phyloP scores from a whole-genome alignment of 148 eudicot genomes.

The Suaeda aralocaspica region DNA sequence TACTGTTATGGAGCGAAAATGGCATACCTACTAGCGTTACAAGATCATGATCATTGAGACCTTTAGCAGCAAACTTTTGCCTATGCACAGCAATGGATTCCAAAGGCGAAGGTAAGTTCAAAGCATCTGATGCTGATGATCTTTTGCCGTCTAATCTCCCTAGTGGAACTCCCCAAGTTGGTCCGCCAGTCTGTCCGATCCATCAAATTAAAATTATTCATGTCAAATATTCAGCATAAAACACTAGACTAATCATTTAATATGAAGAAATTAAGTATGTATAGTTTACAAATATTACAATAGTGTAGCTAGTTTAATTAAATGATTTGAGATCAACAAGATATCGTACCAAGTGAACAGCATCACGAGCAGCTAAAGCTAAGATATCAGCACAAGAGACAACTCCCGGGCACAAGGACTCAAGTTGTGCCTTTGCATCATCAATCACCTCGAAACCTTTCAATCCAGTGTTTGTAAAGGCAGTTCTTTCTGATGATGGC shows the following conservation, averaged over 20 bases:
- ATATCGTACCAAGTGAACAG: slow-evolving; percentile 72
- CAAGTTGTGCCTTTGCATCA: slow-evolving; percentile 62
- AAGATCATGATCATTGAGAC: slow-evolving; percentile 71
- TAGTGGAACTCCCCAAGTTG: slow-evolving; percentile 69
- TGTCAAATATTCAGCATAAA: too few species aligned
- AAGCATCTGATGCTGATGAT: slow-evolving; percentile 46
- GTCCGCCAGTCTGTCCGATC: slow-evolving; percentile 53
- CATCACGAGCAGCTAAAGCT: slow-evolving; percentile 73
- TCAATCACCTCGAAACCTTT: slow-evolving; percentile 74
- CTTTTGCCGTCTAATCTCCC: slow-evolving; percentile 74
- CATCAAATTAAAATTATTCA: too few species aligned
- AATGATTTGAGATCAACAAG: too few species aligned
- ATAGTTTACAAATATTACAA: too few species aligned
- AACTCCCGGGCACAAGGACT: slow-evolving; percentile 61
- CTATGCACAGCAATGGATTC: slow-evolving; percentile 59
- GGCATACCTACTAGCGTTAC: slow-evolving; percentile 68
- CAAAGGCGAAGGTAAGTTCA: slow-evolving; percentile 53
- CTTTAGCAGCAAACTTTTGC: slow-evolving; percentile 69
- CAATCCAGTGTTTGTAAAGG: slow-evolving; percentile 49
- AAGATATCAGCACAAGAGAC: too few species aligned
- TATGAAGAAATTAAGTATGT: too few species aligned
- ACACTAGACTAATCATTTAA: too few species aligned
- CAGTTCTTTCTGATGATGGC: slow-evolving; percentile 47
- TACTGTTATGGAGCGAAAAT: neutral
- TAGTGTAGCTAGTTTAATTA: too few species aligned